Base-by-base conservation (phyloP, 148 eudicot species). In the Camellia japonica region DNA sequence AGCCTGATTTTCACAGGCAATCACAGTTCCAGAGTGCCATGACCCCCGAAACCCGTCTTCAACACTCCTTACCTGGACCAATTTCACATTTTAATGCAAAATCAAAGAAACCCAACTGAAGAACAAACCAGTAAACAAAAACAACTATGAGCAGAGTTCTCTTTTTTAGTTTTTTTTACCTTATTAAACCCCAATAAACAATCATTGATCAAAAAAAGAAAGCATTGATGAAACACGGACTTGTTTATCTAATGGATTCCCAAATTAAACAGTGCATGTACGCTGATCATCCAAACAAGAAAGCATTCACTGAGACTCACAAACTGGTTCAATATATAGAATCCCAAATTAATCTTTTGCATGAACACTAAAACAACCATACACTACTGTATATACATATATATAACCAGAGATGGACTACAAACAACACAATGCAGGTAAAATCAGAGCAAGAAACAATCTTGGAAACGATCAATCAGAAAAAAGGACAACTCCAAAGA, bases 41-140 rank as follows among this genome's bases (percentile, higher is more conserved):
- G 99, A 96, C 44, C 98, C 98, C 23, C 63, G 82, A 75, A 85
- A 88, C 65, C 99, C 99, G 43, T 92, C 93, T 77, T 94, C 98
- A 73, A 80, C 11, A 81, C 94, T 92, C 89, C 91, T 92, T 76
- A 94, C 94, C 99, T 96, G 85, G 78, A 87, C 15, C 14, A 38
- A 78, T 68, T 61, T 60, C 67, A 60, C 61, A 69, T 68, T 60
- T 16, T 69, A 2, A 55, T 23, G 23, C 2, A 47, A 44, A 20
- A 47, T n/a, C 18, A 20, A 70, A 6, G n/a, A 70, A 70, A 38
- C 41, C 43, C 23, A 79, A 42, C 68, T 67, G 55, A 16, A 51
- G 54, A 69, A 69, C 12, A 68, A 41, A 46, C 51, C 72, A 16
- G 13, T 6, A 8, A 59, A 74, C 10, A 9, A 19, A 11, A 44